A percentile compares a stretch with the other conserved stretches of the same genome.
Evolutionary conservation across 2,329 filamentous ascomycete genomes (phyloP).

Genomic region (Ilyonectria robusta): DNA sequence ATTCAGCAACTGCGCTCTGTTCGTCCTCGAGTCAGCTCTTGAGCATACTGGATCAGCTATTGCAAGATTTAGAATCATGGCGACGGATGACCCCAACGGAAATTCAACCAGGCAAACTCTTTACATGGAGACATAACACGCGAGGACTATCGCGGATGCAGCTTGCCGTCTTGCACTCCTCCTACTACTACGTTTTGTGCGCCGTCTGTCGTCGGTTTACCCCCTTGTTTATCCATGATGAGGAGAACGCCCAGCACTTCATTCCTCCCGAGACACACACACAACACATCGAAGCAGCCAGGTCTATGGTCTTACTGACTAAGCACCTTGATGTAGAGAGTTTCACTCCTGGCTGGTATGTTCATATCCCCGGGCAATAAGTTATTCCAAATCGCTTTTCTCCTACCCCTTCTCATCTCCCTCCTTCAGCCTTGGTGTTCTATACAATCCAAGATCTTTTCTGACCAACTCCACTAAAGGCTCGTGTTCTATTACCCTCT

Average conservation of each 20-base stretch:
- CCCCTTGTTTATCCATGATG: neutral
- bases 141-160: neutral
- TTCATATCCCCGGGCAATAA: neutral
- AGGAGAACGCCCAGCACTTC: neutral
- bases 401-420: too few relatives aligned
- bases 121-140: neutral
- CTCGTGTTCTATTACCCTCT: constrained; percentile 18
- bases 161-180: constrained; percentile 4
- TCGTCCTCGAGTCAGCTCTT: neutral
- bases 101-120: neutral
- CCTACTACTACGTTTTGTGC: constrained; percentile 12
- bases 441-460: neutral
- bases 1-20: neutral
- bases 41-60: neutral
- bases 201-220: constrained; percentile 12
- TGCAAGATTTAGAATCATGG: neutral
- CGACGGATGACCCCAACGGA: neutral
- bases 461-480: neutral
- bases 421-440: too few relatives aligned
- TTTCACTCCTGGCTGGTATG: constrained; percentile 18
- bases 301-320: constrained; percentile 12
- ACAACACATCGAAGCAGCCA: constrained; percentile 12
- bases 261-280: neutral
- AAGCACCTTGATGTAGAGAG: constrained; percentile 25
- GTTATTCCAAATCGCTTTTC: neutral